Evolutionary conservation across 148 eudicot species (phyloP).

Genomic region (Euryodendron excelsum): DNA sequence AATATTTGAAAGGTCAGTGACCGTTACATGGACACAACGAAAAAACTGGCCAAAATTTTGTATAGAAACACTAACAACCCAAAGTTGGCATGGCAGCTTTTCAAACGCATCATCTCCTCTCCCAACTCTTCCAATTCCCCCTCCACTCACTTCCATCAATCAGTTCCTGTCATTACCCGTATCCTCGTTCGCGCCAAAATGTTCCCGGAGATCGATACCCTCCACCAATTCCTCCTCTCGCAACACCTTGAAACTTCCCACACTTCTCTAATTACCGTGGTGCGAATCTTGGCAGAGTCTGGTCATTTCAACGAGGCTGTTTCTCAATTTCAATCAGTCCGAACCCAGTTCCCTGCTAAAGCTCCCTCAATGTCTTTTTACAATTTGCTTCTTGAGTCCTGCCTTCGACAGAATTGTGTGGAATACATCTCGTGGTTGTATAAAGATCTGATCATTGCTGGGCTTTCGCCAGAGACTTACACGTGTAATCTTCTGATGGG

Average conservation of each 20-base stretch:
- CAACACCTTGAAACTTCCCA: constrained; percentile 16
- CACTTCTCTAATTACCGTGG: constrained; percentile 25
- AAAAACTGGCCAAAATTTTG: constrained; percentile 40
- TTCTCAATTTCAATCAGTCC: constrained; percentile 53
- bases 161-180: constrained; percentile 45
- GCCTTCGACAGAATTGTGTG: constrained; percentile 27
- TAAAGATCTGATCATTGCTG: constrained; percentile 60
- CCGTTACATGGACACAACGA: constrained; percentile 17
- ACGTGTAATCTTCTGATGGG: constrained; percentile 74
- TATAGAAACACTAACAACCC: constrained; percentile 61
- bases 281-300: constrained; percentile 44
- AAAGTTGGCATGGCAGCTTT: constrained; percentile 79
- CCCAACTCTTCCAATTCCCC: constrained; percentile 22
- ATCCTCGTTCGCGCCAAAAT: constrained; percentile 62
- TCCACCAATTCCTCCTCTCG: constrained; percentile 52
- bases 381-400: constrained; percentile 54
- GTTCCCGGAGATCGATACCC: constrained; percentile 52
- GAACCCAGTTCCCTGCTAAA: constrained; percentile 39
- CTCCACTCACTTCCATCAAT: constrained; percentile 13
- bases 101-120: constrained; percentile 47
- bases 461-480: constrained; percentile 63
- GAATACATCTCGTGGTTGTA: constrained; percentile 57
- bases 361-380: constrained; percentile 46
- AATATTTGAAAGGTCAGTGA: neutral
- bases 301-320: constrained; percentile 54